Conservation (phyloP, 2,329 filamentous ascomycete genomes). For the Madurella fahalii region DNA sequence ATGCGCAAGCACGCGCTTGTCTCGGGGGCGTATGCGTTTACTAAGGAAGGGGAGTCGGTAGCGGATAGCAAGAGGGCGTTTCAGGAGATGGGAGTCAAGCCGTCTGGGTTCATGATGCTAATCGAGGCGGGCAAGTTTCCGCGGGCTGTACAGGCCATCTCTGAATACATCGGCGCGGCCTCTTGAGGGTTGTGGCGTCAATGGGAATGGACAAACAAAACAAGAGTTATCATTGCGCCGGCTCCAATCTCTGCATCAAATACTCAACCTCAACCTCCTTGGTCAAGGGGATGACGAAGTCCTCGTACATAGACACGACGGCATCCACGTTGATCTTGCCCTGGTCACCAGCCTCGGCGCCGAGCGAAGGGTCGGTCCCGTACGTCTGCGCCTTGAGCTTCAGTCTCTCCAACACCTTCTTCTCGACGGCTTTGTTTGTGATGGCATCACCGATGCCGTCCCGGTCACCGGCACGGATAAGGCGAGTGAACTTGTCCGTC, state of each 20-base stretch:
- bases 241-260: slow-evolving; percentile 81
- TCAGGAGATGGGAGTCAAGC: slow-evolving; percentile 84
- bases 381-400: slow-evolving; percentile 89
- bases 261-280: slow-evolving; percentile 98
- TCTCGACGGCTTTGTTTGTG: slow-evolving; percentile 83
- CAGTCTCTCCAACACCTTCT: slow-evolving; percentile 83
- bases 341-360: slow-evolving; percentile 48
- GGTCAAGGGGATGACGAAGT: slow-evolving; percentile 94
- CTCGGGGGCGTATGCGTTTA: slow-evolving; percentile 69
- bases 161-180: slow-evolving; percentile 60
- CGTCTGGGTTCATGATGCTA: slow-evolving; percentile 78
- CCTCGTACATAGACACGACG: slow-evolving; percentile 83
- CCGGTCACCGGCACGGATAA: slow-evolving; percentile 79
- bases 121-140: slow-evolving; percentile 77
- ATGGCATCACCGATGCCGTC: slow-evolving; percentile 84
- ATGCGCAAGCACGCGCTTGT: slow-evolving; percentile 71
- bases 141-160: slow-evolving; percentile 69
- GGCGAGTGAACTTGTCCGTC: slow-evolving; percentile 68
- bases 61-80: slow-evolving; percentile 93
- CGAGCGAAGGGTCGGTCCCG: slow-evolving; percentile 76
- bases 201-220: slow-evolving; percentile 9
- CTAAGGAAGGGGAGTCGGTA: slow-evolving; percentile 73
- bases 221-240: slow-evolving; percentile 24
- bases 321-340: slow-evolving; percentile 90
- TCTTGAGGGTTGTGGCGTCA: slow-evolving; percentile 9